phyloP scores from a whole-genome alignment of 176 grass and related monocot genomes.

The Puya raimondii region DNA sequence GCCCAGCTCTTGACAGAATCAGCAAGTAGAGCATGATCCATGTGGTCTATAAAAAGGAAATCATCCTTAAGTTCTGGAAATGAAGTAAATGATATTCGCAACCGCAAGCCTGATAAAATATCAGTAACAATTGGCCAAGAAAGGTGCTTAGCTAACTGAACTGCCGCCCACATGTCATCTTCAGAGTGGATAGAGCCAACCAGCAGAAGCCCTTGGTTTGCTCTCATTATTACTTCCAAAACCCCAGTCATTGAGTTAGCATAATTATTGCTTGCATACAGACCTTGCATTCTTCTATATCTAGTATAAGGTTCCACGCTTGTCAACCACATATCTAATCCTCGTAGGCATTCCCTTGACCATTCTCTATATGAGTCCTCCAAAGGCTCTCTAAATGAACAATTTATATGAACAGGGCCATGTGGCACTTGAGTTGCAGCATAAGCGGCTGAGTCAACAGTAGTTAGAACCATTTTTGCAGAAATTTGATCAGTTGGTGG shows the following conservation, averaged over 20 bases:
- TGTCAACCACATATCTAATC: conserved; percentile 67
- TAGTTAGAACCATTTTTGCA: conserved; percentile 74
- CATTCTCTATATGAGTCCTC: conserved; percentile 49
- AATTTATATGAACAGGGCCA: conserved; percentile 90
- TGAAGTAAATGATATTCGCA: conserved; percentile 52
- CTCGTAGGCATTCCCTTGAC: conserved; percentile 55
- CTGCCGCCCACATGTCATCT: conserved; percentile 67
- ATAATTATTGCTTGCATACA: conserved; percentile 28
- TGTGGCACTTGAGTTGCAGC: conserved; percentile 58
- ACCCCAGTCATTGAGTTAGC: conserved; percentile 43
- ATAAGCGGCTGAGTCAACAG: conserved; percentile 75
- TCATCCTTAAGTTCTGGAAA: conserved; percentile 30
- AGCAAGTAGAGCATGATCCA: conserved; percentile 81
- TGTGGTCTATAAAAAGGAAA: conserved; percentile 64
- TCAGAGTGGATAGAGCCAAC: conserved; percentile 65
- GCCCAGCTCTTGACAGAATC: conserved; percentile 59
- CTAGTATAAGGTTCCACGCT: conserved; percentile 58
- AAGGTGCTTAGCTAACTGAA: conserved; percentile 67
- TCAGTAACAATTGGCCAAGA: conserved; percentile 82
- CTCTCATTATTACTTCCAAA: conserved; percentile 50
- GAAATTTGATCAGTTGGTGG: conserved; percentile 63
- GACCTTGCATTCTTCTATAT: conserved; percentile 52
- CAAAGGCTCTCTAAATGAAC: conserved; percentile 77
- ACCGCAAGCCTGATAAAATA: conserved; percentile 72
- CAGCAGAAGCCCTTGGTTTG: conserved; percentile 64